phyloP scores from a whole-genome alignment of 441 rosid species.

The Macaranga tanarius region DNA sequence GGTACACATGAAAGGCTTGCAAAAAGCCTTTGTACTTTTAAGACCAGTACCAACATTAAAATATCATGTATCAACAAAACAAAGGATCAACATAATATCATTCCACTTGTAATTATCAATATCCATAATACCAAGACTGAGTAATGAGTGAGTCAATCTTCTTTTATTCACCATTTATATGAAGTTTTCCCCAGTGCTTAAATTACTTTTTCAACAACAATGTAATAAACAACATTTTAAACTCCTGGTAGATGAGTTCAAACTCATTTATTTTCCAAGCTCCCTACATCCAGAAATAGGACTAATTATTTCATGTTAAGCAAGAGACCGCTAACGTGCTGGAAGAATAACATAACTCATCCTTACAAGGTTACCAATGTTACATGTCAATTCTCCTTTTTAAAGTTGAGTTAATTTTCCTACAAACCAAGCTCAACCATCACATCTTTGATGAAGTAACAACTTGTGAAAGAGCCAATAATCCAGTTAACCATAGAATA shows the following conservation, averaged over 20 bases:
- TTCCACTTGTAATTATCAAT: background rate
- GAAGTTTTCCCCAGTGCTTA: background rate
- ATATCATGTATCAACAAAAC: background rate
- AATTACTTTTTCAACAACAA: background rate
- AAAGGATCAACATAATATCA: background rate
- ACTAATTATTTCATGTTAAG: background rate
- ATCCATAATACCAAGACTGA: background rate
- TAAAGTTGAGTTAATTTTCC: background rate
- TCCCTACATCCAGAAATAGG: background rate
- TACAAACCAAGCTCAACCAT: background rate
- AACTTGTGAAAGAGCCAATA: background rate
- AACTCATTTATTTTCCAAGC: background rate
- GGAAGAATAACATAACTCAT: background rate
- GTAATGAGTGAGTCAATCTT: background rate
- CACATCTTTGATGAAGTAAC: background rate
- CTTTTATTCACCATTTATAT: background rate
- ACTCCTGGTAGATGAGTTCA: background rate
- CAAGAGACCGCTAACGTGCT: background rate
- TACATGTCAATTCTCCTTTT: conserved; percentile 2
- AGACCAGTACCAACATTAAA: too few species aligned
- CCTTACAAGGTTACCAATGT: background rate
- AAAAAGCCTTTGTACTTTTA: too few species aligned
- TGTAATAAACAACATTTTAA: background rate
- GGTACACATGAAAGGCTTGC: background rate
- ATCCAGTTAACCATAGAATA: conserved; percentile 3